Evolutionary conservation across 2,329 filamentous ascomycete species (phyloP).

Genomic region (Xylariaceae sp.): DNA sequence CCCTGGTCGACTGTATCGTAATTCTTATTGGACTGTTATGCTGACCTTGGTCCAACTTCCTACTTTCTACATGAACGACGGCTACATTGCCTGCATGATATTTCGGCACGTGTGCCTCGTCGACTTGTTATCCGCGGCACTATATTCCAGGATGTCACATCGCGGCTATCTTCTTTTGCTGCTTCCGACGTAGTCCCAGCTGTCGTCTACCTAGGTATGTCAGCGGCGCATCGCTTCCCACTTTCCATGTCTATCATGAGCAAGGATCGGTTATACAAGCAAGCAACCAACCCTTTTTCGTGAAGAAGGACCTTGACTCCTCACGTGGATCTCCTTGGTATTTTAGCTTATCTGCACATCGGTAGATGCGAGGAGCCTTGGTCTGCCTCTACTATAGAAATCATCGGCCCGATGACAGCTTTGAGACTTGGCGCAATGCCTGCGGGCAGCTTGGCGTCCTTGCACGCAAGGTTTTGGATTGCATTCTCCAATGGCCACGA

Average conservation of each 20-base stretch:
- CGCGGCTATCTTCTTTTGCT: constrained; percentile 10
- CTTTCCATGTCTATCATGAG: neutral
- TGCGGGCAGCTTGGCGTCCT: constrained; percentile 9
- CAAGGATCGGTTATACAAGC: constrained; percentile 9
- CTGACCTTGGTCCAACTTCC: constrained; percentile 8
- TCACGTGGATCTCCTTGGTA: constrained; percentile 6
- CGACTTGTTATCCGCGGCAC: constrained; percentile 14
- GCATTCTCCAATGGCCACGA: neutral
- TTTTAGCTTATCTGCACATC: constrained; percentile 9
- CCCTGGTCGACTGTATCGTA: constrained; percentile 1
- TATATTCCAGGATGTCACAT: constrained; percentile 16
- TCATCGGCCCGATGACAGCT: constrained; percentile 25
- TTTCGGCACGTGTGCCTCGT: constrained; percentile 22
- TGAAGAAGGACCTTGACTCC: neutral
- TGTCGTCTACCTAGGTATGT: neutral
- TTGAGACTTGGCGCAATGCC: constrained; percentile 1
- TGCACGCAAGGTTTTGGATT: constrained; percentile 13
- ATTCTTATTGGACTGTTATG: neutral
- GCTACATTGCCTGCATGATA: constrained; percentile 22
- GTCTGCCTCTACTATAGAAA: constrained; percentile 10
- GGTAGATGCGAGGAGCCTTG: constrained; percentile 13
- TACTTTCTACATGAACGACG: constrained; percentile 9
- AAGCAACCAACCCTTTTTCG: neutral
- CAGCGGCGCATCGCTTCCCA: neutral
- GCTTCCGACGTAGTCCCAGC: constrained; percentile 18